Evolutionary conservation across 179 eudicot species (phyloP).

Genomic region (Beta macrorhiza): DNA sequence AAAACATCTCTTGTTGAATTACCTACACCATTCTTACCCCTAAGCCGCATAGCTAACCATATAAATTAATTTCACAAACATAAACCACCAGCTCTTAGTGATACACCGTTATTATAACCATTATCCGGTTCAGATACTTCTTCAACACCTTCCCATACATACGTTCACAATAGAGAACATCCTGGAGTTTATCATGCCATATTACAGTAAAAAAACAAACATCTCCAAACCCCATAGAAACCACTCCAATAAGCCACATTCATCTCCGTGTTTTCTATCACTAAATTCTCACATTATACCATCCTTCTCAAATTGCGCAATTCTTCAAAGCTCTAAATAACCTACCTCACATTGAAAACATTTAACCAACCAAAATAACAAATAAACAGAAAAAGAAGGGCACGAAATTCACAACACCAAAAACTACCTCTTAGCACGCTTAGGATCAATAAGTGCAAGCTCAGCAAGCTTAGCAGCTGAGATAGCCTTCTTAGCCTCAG

Average conservation of each 20-base stretch:
- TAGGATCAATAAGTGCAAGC: constrained; percentile 92
- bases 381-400: neutral
- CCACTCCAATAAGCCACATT: neutral
- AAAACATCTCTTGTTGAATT: neutral
- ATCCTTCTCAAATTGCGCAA: neutral
- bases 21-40: neutral
- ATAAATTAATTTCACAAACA: neutral
- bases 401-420: neutral
- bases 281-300: neutral
- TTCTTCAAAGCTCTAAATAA: neutral
- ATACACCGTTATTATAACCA: neutral
- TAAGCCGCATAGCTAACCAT: neutral
- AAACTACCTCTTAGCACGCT: constrained; percentile 83
- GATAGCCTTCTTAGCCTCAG: constrained; percentile 82
- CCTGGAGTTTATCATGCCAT: neutral
- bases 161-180: neutral
- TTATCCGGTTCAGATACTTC: neutral
- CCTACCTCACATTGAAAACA: neutral
- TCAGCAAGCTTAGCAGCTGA: constrained; percentile 98
- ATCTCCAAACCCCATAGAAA: neutral
- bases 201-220: neutral
- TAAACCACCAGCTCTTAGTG: neutral
- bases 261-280: neutral
- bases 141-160: neutral
- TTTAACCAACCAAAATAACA: neutral